Percentiles rank a stretch among this genome's conserved stretches.
phyloP scores from a whole-genome alignment of 2,329 filamentous ascomycete species.

The Fusarium sp. region DNA sequence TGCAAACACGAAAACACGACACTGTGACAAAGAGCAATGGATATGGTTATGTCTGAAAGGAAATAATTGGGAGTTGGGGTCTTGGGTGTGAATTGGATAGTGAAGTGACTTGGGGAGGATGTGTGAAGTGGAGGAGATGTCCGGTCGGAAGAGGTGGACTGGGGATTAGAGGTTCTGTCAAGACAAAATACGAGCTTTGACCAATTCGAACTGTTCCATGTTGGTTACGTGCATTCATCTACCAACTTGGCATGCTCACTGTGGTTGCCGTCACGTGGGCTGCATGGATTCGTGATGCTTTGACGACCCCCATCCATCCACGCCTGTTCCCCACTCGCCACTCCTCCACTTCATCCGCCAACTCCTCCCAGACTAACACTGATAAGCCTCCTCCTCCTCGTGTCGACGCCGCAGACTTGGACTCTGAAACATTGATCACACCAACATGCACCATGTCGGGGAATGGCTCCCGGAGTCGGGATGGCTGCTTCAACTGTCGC shows the following conservation, averaged over 20 bases:
- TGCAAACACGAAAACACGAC: too few relatives aligned
- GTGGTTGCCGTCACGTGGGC: background rate
- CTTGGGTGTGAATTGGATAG: too few relatives aligned
- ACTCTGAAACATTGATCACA: background rate
- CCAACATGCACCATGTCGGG: conserved; percentile 40
- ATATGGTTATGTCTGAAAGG: too few relatives aligned
- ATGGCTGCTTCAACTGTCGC: conserved; percentile 62
- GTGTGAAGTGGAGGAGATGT: too few relatives aligned
- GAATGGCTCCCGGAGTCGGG: conserved; percentile 43
- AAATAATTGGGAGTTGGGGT: too few relatives aligned
- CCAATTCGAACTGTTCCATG: background rate
- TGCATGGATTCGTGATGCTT: background rate
- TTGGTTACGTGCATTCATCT: background rate
- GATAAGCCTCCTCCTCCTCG: too few relatives aligned
- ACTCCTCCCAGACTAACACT: background rate
- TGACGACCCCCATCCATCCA: background rate
- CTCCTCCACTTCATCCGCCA: background rate
- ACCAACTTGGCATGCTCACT: background rate
- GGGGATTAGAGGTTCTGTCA: too few relatives aligned
- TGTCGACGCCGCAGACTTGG: too few relatives aligned
- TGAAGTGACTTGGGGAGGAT: too few relatives aligned
- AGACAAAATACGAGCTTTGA: too few relatives aligned
- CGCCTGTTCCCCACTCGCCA: background rate
- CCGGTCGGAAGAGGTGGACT: too few relatives aligned
- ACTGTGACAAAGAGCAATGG: too few relatives aligned